Evolutionary conservation across 2,329 filamentous ascomycete genomes (phyloP), one percentile per base, ranked within the genome.

Genomic region (Aspergillus eucalypticola): DNA sequence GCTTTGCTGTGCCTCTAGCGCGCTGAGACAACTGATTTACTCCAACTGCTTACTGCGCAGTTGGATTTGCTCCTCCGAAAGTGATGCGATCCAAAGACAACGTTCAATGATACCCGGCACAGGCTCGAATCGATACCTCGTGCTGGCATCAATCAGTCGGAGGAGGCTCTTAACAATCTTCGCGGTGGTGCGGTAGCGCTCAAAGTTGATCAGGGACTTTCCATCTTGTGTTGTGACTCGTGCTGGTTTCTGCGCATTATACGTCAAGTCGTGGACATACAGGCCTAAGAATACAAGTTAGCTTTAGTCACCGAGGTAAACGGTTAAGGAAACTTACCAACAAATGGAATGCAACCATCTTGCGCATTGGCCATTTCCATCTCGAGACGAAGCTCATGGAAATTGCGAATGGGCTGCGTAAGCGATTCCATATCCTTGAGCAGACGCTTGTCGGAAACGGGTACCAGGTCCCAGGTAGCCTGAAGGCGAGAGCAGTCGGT

Each of bases 221-320:
- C 79, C 76, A 5, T 73, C 71, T 13, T 66, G 75, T 13, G 75
- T 78, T 11, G 79, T 76, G 46, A 88, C 80, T 64, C 84, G 82
- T 1, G 84, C 81, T 0, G 86, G 86, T 67, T 88, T 88, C 72
- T 88, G 86, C 0, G 86, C 83, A 69, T 88, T 89, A 75, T 87
- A 88, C 52, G 86, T 88, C 58, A 89, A 78, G 68, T 89, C 86
- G 64, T 87, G 86, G 5, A 87, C 86, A 71, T 88, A 89, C 35
- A 88, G 79, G 21, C 86, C 82, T 83, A 56, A 3, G n/a, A 50
- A 5, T 21, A 8, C 19, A 44, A 7, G 10, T 44, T 7, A 44
- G 41, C 10, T 44, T 5, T 7, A 13, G 10, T 44, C 19, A 21
- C 10, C 41, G 8, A 15, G 48, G 19, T 15, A 11, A 48, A 44